Evolutionary conservation across 108 stramenopile genomes (phyloP).

Genomic region (Hondaea fermentalgiana): DNA sequence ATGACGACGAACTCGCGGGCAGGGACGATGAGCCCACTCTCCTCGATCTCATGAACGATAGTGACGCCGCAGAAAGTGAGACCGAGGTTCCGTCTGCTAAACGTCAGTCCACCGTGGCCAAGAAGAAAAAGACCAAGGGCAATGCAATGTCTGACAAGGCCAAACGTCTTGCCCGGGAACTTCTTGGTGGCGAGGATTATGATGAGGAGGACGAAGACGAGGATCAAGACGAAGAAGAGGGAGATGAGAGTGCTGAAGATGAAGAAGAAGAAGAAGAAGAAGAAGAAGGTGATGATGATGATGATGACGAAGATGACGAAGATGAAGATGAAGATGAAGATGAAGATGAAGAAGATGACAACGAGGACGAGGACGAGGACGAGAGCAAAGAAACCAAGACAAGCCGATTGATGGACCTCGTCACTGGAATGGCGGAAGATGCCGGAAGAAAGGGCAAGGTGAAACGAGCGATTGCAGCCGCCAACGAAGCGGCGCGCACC

Average conservation of each 20-base stretch:
- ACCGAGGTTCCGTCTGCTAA: too few species aligned
- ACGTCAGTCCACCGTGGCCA: too few species aligned
- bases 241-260: not conserved
- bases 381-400: constrained; percentile 1
- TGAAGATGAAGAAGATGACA: constrained; percentile 7
- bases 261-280: constrained; percentile 44
- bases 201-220: too few species aligned
- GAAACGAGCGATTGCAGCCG: not conserved
- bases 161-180: too few species aligned
- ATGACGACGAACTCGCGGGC: constrained; percentile 32
- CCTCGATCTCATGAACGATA: not conserved
- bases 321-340: constrained; percentile 14
- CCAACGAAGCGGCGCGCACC: constrained; percentile 35
- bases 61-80: not conserved
- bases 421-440: not conserved
- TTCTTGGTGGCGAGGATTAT: too few species aligned
- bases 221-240: not conserved
- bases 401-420: constrained; percentile 32
- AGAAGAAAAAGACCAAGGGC: too few species aligned
- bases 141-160: too few species aligned
- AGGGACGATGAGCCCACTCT: constrained; percentile 27
- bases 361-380: constrained; percentile 28
- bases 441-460: not conserved
- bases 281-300: constrained; percentile 51
- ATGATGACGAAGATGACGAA: constrained; percentile 72